These are phyloP conservation scores for Phaeosphaeria sp. DNA, from an alignment of 2,329 filamentous ascomycete species.

Conservation along the genomic window DNA sequence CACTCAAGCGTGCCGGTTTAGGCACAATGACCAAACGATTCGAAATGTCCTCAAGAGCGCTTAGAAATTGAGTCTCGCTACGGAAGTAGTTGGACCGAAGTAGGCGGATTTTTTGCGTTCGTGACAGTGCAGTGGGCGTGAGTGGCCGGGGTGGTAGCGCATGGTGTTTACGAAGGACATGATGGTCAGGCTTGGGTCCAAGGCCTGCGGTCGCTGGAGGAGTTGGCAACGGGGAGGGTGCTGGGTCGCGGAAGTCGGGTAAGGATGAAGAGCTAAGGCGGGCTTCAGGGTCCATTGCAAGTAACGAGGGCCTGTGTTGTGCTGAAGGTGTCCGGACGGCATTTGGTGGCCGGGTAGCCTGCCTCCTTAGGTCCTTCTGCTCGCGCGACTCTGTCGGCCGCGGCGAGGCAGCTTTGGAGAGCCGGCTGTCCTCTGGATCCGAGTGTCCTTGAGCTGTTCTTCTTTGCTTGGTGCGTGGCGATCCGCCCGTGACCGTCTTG, in stretches of 20 bases:
- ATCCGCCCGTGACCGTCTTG: slow-evolving; percentile 67
- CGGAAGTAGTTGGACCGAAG: slow-evolving; percentile 83
- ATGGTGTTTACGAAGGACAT: slow-evolving; percentile 57
- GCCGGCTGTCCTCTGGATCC: slow-evolving; percentile 44
- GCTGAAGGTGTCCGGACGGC: slow-evolving; percentile 32
- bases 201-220: slow-evolving; percentile 51
- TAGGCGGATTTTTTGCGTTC: slow-evolving; percentile 72
- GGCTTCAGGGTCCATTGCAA: slow-evolving; percentile 65
- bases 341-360: slow-evolving; percentile 30
- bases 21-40: slow-evolving; percentile 83
- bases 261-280: slow-evolving; percentile 72
- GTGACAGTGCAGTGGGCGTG: slow-evolving; percentile 67
- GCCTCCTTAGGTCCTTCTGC: slow-evolving; percentile 38
- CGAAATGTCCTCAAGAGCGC: slow-evolving; percentile 81
- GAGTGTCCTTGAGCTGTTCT: slow-evolving; percentile 44
- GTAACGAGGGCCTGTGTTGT: slow-evolving; percentile 54
- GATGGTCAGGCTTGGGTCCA: slow-evolving; percentile 42
- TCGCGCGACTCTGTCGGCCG: slow-evolving; percentile 30
- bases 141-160: slow-evolving; percentile 63
- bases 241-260: slow-evolving; percentile 65
- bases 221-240: slow-evolving; percentile 47
- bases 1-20: slow-evolving; percentile 80
- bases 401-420: slow-evolving; percentile 48
- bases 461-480: slow-evolving; percentile 53
- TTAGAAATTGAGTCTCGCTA: slow-evolving; percentile 80